Conservation (phyloP, 352 stramenopile species). For the Pythium grandisporangium region DNA sequence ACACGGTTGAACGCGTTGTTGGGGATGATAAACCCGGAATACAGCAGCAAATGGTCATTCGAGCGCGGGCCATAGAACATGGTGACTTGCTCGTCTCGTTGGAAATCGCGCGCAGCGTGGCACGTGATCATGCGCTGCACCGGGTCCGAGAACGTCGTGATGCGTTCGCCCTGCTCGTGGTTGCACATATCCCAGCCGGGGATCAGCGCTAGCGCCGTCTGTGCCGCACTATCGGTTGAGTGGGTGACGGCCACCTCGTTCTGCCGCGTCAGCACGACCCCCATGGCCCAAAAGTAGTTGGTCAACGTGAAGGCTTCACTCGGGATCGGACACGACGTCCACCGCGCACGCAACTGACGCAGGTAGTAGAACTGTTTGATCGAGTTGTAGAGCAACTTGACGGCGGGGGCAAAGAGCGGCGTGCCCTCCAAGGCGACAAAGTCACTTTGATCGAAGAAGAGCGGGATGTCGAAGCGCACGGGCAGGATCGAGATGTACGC, state of each 20-base stretch:
- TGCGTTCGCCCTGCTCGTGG: constrained; percentile 27
- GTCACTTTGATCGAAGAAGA: constrained; percentile 34
- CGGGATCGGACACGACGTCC: constrained; percentile 15
- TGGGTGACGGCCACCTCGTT: constrained; percentile 29
- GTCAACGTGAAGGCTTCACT: constrained; percentile 27
- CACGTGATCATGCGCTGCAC: constrained; percentile 19
- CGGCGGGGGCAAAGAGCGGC: constrained; percentile 21
- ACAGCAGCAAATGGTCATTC: constrained; percentile 42
- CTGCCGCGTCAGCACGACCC: constrained; percentile 50
- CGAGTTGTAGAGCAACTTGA: constrained; percentile 43
- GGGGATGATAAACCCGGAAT: constrained; percentile 44
- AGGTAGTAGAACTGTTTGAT: constrained; percentile 60
- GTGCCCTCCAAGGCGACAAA: constrained; percentile 31
- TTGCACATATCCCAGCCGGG: constrained; percentile 62
- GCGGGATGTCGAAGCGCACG: constrained; percentile 27
- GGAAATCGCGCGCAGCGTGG: constrained; percentile 27
- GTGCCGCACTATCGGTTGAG: neutral
- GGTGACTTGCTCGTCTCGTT: constrained; percentile 24
- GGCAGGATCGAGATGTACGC: constrained; percentile 40
- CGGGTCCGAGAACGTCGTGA: constrained; percentile 35
- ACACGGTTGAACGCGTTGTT: constrained; percentile 25
- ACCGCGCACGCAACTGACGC: constrained; percentile 13
- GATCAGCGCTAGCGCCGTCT: constrained; percentile 34
- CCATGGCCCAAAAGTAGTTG: constrained; percentile 48
- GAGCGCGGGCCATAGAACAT: constrained; percentile 58